These are phyloP conservation scores for Daedaleopsis sinensis DNA, from an alignment of 768 basidiomycete species.

Conservation along the genomic window DNA sequence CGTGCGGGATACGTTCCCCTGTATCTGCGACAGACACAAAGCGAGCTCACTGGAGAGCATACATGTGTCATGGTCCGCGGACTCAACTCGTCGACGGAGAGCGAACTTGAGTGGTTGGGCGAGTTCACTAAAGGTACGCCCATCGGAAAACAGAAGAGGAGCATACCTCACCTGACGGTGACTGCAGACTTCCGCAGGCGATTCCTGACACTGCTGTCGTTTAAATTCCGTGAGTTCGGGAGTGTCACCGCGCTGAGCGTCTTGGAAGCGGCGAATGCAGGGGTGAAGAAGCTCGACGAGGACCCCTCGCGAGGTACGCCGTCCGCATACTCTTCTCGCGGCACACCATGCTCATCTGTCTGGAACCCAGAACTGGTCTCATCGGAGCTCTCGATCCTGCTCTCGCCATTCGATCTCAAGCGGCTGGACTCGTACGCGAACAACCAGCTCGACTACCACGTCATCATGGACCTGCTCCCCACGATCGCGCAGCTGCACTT, in stretches of 20 bases:
- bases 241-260: slow-evolving; percentile 86
- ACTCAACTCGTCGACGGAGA: slow-evolving; percentile 64
- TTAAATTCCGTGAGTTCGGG: slow-evolving; percentile 93
- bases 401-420: slow-evolving; percentile 95
- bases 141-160: neutral
- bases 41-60: slow-evolving; percentile 95
- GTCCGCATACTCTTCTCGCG: slow-evolving; percentile 6
- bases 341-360: slow-evolving; percentile 34
- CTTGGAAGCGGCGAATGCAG: slow-evolving; percentile 78
- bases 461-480: slow-evolving; percentile 91
- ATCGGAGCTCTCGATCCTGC: slow-evolving; percentile 58
- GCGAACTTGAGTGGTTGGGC: slow-evolving; percentile 78
- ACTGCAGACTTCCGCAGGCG: slow-evolving; percentile 84
- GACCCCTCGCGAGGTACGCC: slow-evolving; percentile 41
- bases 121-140: slow-evolving; percentile 83
- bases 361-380: slow-evolving; percentile 46
- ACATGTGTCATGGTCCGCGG: slow-evolving; percentile 94
- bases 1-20: slow-evolving; percentile 88
- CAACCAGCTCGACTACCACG: slow-evolving; percentile 95
- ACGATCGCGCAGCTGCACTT: slow-evolving; percentile 84
- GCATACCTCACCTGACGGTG: neutral
- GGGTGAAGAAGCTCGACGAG: slow-evolving; percentile 50
- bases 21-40: slow-evolving; percentile 91
- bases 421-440: slow-evolving; percentile 95
- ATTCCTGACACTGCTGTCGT: slow-evolving; percentile 88